Evolutionary conservation across 352 stramenopile species (phyloP), one percentile per base, ranked within the genome.

Genomic region (Phytophthora pseudosyringae): DNA sequence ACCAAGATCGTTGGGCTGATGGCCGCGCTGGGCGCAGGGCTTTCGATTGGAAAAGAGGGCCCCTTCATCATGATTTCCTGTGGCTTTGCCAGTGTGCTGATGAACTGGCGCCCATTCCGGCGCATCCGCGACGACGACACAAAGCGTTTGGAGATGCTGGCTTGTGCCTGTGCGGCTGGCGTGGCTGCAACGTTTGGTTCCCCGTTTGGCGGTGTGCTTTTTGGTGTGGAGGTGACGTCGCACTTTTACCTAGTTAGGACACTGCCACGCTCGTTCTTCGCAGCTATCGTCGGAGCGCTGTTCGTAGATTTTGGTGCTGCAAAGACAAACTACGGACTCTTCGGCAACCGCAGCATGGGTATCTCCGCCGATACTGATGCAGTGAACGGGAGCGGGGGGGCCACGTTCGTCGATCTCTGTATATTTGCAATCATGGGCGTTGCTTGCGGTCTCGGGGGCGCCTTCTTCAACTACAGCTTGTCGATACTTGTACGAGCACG

Each of bases 21-120:
- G 36, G 71, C 73, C n/a, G 79, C 75, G 11, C 78, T 88, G 28
- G 71, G 75, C 0, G 86, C 83, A 9, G 87, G 84, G 0, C 61
- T 96, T 1, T 91, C 82, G 16, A 91, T 96, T 56, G 88, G 88
- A 38, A 92, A 93, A 67, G 89, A 96, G 75, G 89, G 89, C 0
- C 86, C 89, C 18, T 95, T 94, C 65, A 92, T 97, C 57, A 93
- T 94, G 83, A 95, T 95, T 59, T 89, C 85, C 9, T 93, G 83
- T 53, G 83, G 80, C 28, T 91, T 96, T 70, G 86, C 87, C 28
- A 88, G 80, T 45, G 63, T 90, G 13, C 58, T 97, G 16, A 91
- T 97, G 81, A 83, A 89, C 53, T 77, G 83, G 52, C 64, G 73
- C 25, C 46, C 76, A 21, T 94, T 94, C 56, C 68, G 73, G 13